These are phyloP conservation scores for Globisporangium acanthophoron DNA, from an alignment of 352 stramenopile genomes.

Conservation along the genomic window DNA sequence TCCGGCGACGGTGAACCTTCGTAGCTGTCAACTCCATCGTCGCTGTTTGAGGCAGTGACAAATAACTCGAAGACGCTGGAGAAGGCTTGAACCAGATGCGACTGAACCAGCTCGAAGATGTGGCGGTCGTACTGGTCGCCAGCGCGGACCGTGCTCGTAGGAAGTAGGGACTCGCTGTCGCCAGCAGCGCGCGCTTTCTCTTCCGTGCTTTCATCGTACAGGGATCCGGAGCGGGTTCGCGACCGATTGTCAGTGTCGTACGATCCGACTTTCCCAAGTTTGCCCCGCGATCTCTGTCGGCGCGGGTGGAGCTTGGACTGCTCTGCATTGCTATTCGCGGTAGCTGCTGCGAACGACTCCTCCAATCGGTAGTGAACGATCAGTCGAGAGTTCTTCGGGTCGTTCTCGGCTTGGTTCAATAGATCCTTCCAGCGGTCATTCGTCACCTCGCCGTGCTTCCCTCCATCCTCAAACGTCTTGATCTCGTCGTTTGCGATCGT, in stretches of 20 bases:
- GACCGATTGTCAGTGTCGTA: not conserved
- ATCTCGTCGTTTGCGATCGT: constrained; percentile 73
- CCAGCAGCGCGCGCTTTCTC: not conserved
- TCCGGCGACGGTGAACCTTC: constrained; percentile 11
- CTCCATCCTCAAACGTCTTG: constrained; percentile 77
- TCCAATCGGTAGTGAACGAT: constrained; percentile 46
- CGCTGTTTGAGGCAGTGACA: constrained; percentile 45
- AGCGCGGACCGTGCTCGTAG: constrained; percentile 1
- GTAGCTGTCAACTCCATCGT: constrained; percentile 23
- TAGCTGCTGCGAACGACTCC: not conserved
- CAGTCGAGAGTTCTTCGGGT: constrained; percentile 49
- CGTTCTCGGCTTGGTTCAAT: constrained; percentile 60
- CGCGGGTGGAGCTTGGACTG: too few species aligned
- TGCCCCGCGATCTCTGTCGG: not conserved
- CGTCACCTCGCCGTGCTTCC: constrained; percentile 72
- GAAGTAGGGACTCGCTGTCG: not conserved
- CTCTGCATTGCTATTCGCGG: not conserved
- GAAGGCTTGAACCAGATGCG: constrained; percentile 48
- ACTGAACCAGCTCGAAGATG: constrained; percentile 62
- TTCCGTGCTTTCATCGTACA: not conserved
- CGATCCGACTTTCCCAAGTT: not conserved
- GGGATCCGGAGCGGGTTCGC: not conserved
- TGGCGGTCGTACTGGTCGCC: constrained; percentile 61
- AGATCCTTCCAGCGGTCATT: constrained; percentile 79
- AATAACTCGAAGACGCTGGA: constrained; percentile 73